Conservation (phyloP, 2,329 filamentous ascomycete species). For the Stachybotrys chlorohalonatus region DNA sequence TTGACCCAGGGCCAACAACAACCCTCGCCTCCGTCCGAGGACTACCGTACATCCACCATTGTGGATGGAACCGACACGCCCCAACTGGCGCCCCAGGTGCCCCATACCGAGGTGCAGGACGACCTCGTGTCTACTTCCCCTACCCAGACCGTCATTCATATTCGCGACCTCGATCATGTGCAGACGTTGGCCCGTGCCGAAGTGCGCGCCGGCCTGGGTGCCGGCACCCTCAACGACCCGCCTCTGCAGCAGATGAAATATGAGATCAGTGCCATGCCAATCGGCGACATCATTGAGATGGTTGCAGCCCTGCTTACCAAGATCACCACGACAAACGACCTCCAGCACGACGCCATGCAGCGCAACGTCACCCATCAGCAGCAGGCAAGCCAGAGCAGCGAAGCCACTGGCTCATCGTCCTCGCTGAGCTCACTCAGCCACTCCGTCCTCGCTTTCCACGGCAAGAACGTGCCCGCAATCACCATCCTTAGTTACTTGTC, state of each 20-base stretch:
- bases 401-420: slow-evolving; percentile 41
- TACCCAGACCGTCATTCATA: slow-evolving; percentile 55
- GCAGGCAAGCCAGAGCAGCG: slow-evolving; percentile 38
- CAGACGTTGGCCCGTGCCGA: slow-evolving; percentile 80
- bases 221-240: slow-evolving; percentile 41
- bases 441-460: slow-evolving; percentile 86
- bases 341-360: slow-evolving; percentile 86
- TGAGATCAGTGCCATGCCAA: slow-evolving; percentile 96
- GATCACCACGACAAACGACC: slow-evolving; percentile 93
- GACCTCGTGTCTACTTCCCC: slow-evolving; percentile 13
- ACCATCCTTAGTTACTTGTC: slow-evolving; percentile 93
- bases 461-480: slow-evolving; percentile 95
- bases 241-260: slow-evolving; percentile 57
- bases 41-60: slow-evolving; percentile 26
- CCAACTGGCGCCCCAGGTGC: slow-evolving; percentile 6
- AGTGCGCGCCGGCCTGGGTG: slow-evolving; percentile 41
- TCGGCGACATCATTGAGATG: slow-evolving; percentile 97
- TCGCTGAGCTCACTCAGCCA: slow-evolving; percentile 50
- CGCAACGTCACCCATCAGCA: slow-evolving; percentile 54
- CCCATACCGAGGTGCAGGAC: background rate
- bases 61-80: slow-evolving; percentile 20
- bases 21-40: slow-evolving; percentile 27
- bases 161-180: slow-evolving; percentile 85
- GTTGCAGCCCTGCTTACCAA: slow-evolving; percentile 92
- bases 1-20: slow-evolving; percentile 13